Conservation (phyloP, 2,329 filamentous ascomycete genomes). For the Sclerotinia nivalis region DNA sequence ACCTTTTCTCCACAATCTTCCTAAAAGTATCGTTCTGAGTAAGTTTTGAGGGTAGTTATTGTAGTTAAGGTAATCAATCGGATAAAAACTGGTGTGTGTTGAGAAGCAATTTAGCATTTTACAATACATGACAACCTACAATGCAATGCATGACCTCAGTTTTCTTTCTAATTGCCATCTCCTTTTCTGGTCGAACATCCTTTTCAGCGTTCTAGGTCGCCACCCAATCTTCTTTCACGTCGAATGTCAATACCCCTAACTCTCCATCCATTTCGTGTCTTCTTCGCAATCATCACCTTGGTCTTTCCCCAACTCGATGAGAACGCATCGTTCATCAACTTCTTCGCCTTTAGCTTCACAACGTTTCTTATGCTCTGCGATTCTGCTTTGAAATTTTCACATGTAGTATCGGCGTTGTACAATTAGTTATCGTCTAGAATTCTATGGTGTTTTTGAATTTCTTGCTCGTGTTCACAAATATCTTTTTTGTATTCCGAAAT, state of each 20-base stretch:
- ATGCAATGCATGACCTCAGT: neutral
- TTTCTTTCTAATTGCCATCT: neutral
- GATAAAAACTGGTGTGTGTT: neutral
- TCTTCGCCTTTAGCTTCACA: no score
- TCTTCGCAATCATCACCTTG: neutral
- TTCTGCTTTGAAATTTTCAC: no score
- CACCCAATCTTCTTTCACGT: accelerated
- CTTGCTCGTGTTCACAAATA: no score
- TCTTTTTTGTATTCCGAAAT: no score
- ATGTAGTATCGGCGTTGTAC: no score
- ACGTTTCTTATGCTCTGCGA: no score
- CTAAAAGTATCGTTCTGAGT: no score
- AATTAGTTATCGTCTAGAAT: no score
- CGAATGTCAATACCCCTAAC: neutral
- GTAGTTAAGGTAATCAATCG: neutral
- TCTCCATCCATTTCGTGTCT: neutral
- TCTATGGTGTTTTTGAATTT: no score
- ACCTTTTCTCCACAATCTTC: neutral
- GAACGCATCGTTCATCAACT: no score
- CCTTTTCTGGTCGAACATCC: neutral
- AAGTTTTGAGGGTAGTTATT: neutral
- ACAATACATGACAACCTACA: neutral
- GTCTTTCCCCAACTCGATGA: no score
- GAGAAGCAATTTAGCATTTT: neutral
- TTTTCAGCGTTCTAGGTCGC: neutral